A percentile compares a stretch with the other conserved stretches of the same genome.
phyloP scores from a whole-genome alignment of 805 yeast species.

The Ogataea pignaliae region DNA sequence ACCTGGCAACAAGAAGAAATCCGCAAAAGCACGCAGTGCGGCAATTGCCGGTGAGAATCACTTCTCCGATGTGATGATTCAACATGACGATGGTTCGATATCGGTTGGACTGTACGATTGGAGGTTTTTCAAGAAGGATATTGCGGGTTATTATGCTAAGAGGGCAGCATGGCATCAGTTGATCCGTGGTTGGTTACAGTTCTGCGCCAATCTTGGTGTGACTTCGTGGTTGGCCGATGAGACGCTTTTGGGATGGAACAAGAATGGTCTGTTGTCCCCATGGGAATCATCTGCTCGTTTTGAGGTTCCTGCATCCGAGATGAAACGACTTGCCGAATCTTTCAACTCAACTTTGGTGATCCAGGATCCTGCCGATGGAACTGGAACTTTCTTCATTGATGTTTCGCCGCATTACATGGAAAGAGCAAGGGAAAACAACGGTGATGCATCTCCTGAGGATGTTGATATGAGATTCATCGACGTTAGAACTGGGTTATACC shows the following conservation, averaged over 20 bases:
- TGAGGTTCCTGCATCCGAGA: constrained; percentile 46
- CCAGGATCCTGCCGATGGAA: constrained; percentile 40
- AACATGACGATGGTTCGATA: constrained; percentile 28
- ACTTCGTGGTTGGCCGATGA: constrained; percentile 48
- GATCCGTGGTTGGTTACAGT: constrained; percentile 41
- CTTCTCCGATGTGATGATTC: constrained; percentile 29
- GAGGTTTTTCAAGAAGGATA: constrained; percentile 53
- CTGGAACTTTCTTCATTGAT: constrained; percentile 43
- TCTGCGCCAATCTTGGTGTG: constrained; percentile 38
- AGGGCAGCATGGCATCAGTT: constrained; percentile 43
- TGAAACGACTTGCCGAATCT: constrained; percentile 40
- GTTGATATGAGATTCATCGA: constrained; percentile 57
- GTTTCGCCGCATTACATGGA: constrained; percentile 46
- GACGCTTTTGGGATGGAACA: constrained; percentile 43
- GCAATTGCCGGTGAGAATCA: constrained; percentile 27
- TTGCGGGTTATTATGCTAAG: constrained; percentile 33
- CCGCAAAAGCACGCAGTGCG: constrained; percentile 29
- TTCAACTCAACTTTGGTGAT: constrained; percentile 44
- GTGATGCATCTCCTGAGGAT: constrained; percentile 39
- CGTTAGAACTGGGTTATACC: constrained; percentile 51
- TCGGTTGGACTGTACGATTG: constrained; percentile 50
- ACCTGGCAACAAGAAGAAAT: constrained; percentile 25
- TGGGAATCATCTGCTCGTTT: constrained; percentile 50
- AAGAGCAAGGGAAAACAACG: constrained; percentile 44
- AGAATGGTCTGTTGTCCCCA: constrained; percentile 47